Base-by-base conservation (phyloP, 2,329 filamentous ascomycete species). In the Rasamsonia emersonii region DNA sequence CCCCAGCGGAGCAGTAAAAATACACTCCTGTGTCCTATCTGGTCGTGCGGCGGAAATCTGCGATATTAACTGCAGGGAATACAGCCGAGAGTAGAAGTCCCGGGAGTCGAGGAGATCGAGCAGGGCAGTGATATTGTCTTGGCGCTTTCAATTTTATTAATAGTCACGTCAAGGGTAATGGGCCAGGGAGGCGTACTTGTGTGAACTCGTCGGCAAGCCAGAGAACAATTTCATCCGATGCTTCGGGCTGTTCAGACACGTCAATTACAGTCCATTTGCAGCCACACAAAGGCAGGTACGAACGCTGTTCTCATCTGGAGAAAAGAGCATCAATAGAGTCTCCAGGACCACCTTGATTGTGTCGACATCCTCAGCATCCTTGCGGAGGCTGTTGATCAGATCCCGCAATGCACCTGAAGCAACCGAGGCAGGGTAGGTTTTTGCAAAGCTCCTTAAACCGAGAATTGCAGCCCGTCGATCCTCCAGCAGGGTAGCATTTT, bases 131-230 rank as follows among this genome's bases (percentile, higher is more conserved):
- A 95, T 89, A 58, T 98, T 96, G 62, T 96, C 89, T 74, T 95
- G 88, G 41, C 85, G 79, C 73, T 79, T 56, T 56, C 37, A 46
- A 61, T 65, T 56, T 60, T 58, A 65, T 76, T 65, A 75, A 70
- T 57, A 53, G 25, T 41, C 27, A 35, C 21, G 30, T 36, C 5
- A 32, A n/a, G 18, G 18, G 21, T 9, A 17, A 30, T 27, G 35
- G 37, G 28, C 29, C 24, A 24, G n/a, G n/a, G n/a, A n/a, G n/a
- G 51, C 62, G 43, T 67, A 79, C 76, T 69, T 94, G 88, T 19
- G 91, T 95, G 56, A 98, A 98, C 59, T 96, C 89, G 61, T 98
- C 91, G 33, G 91, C 91, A 37, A 98, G 71, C 86, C 91, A 98
- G 17, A 96, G 68, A 11, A 82, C 82, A 47, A 98, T 93, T 61